Conservation (phyloP, 2,329 filamentous ascomycete species). For the Colletotrichum orchidophilum region DNA sequence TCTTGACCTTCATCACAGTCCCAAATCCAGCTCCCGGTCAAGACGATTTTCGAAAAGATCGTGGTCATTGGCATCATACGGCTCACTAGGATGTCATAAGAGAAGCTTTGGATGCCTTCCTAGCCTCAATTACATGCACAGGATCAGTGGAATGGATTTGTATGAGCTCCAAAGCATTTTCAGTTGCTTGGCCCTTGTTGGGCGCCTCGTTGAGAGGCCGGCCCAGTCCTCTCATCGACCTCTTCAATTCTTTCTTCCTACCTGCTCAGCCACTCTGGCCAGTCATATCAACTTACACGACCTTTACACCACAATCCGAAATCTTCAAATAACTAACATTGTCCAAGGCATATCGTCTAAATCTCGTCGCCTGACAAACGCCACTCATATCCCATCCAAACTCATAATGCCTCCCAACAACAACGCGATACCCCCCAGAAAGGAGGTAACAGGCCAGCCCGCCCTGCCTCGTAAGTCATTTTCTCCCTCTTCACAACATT, state of each 20-base stretch:
- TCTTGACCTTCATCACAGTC: background rate
- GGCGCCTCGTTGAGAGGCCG: background rate
- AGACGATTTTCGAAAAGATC: background rate
- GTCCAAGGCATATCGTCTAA: background rate
- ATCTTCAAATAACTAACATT: constrained; percentile 33
- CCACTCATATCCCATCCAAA: background rate
- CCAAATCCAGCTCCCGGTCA: background rate
- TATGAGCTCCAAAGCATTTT: background rate
- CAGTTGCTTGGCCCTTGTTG: background rate
- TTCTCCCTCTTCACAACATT: constrained; percentile 16
- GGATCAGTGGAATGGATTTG: background rate
- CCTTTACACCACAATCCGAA: constrained; percentile 22
- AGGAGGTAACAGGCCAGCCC: constrained; percentile 85
- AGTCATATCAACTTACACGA: background rate
- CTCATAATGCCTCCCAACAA: constrained; percentile 88
- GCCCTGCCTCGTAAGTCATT: constrained; percentile 79
- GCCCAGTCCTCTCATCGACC: background rate
- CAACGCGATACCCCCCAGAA: constrained; percentile 79
- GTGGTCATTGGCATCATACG: background rate
- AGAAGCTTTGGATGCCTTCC: background rate
- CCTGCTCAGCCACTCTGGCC: background rate
- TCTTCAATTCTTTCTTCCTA: background rate
- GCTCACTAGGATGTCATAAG: background rate
- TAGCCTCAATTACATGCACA: background rate
- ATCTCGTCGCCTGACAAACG: background rate